Conservation (phyloP, 768 basidiomycete species). For the Rhodotorula paludigena region DNA sequence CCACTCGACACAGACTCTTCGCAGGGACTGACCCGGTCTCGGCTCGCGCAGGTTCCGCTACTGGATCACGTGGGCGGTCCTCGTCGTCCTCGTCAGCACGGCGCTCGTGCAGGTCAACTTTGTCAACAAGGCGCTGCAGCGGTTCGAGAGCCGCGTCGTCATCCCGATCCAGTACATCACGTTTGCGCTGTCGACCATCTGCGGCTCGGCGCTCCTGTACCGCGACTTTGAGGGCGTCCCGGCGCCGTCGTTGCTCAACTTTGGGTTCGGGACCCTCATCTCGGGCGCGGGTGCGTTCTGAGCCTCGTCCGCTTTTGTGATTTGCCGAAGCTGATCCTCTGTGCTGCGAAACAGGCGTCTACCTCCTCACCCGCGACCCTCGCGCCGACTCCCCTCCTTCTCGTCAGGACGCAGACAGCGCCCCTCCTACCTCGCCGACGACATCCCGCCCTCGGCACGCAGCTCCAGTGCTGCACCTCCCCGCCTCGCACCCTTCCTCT, state of each 20-base stretch:
- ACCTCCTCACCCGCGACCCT: conserved; percentile 24
- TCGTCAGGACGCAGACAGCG: background rate
- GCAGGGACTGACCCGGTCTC: background rate
- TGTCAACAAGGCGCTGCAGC: conserved; percentile 64
- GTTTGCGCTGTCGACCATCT: conserved; percentile 86
- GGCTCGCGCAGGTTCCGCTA: conserved; percentile 53
- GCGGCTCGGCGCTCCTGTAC: conserved; percentile 88
- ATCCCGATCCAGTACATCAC: conserved; percentile 93
- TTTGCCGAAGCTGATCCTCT: too few relatives aligned
- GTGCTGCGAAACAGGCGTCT: conserved; percentile 21
- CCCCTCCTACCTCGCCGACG: background rate
- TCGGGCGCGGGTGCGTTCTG: conserved; percentile 10
- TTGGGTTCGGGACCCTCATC: conserved; percentile 22
- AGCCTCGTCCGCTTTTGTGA: too few relatives aligned
- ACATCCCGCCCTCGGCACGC: too few relatives aligned
- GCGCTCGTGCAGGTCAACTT: conserved; percentile 47
- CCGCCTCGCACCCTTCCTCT: too few relatives aligned
- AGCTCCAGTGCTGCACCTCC: too few relatives aligned
- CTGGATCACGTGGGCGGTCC: conserved; percentile 76
- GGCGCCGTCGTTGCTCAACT: conserved; percentile 8
- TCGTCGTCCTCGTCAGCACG: conserved; percentile 56
- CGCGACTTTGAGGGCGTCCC: conserved; percentile 68
- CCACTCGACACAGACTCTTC: too few relatives aligned
- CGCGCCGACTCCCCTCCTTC: background rate
- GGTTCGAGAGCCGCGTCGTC: conserved; percentile 90